A percentile compares a stretch with the other conserved stretches of the same genome.
Conservation (phyloP, 306 rosid genomes). For the Albizia julibrissin region DNA sequence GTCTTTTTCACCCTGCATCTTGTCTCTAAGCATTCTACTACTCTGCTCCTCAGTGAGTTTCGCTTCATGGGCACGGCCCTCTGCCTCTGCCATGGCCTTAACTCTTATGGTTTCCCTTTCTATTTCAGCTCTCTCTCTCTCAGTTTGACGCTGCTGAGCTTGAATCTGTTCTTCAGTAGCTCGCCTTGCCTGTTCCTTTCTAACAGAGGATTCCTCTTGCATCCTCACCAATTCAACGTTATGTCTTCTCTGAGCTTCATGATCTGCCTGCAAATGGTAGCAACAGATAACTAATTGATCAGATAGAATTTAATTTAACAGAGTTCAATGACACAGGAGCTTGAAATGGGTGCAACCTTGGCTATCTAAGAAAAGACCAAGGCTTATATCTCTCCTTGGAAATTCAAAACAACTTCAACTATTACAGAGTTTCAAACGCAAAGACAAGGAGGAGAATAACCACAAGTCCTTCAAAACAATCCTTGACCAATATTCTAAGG, state of each 20-base stretch:
- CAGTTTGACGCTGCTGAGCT: slow-evolving; percentile 87
- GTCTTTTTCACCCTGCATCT: slow-evolving; percentile 86
- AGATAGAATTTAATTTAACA: not conserved
- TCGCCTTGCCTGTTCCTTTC: slow-evolving; percentile 84
- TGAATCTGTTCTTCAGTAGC: slow-evolving; percentile 93
- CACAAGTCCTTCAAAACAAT: not conserved
- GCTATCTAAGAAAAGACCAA: slow-evolving; percentile 7
- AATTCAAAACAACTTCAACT: slow-evolving; percentile 4
- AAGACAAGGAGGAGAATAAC: not conserved
- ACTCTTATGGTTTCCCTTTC: slow-evolving; percentile 91
- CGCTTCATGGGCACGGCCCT: slow-evolving; percentile 87
- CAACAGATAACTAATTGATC: slow-evolving; percentile 11
- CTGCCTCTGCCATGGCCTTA: slow-evolving; percentile 95
- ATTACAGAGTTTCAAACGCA: slow-evolving; percentile 3
- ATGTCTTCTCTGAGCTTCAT: slow-evolving; percentile 83
- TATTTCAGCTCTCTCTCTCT: slow-evolving; percentile 87
- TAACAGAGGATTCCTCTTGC: slow-evolving; percentile 88
- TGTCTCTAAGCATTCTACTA: slow-evolving; percentile 84
- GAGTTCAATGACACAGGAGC: slow-evolving; percentile 11
- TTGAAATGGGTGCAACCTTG: slow-evolving; percentile 1
- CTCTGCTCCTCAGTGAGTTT: slow-evolving; percentile 87
- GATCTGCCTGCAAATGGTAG: slow-evolving; percentile 64
- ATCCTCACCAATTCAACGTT: slow-evolving; percentile 88
- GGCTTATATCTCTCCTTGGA: not conserved
- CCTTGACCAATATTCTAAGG: slow-evolving; percentile 8